Base-by-base conservation (phyloP, 352 stramenopile genomes). In the Globisporangium cylindrosporum region DNA sequence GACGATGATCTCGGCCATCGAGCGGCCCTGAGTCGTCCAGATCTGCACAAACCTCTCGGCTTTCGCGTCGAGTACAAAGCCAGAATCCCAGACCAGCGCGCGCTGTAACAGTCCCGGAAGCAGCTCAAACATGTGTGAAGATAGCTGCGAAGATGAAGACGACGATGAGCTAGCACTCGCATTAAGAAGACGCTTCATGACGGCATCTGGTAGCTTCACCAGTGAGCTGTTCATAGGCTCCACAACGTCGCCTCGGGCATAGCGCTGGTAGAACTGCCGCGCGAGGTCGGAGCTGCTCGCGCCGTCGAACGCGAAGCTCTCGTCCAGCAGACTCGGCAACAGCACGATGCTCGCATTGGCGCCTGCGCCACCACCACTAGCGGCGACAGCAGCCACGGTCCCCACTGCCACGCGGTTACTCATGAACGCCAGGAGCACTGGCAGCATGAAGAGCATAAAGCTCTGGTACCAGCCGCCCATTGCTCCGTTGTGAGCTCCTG, bases 231-330 rank as follows among this genome's bases (percentile, higher is more conserved):
- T 25, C 20, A 34, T 32, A 18, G 12, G 41, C n/a, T 27, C 29
- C 24, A 20, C 18, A 6, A n/a, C 12, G 34, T 68, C 71, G 60
- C 41, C 36, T 15, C 20, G 54, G 1, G 43, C 25, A 25, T 63
- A 49, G 24, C 69, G 72, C 4, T 46, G 66, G 63, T 78, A 78
- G 32, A 70, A 71, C 66, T 75, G 72, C 58, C 75, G 72, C 8
- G 72, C 69, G 57, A 78, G 58, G 25, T 78, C 72, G 2, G 72
- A 75, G 1, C 24, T 48, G 60, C 58, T 56, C 8, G 49, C 22
- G 49, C 66, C 66, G 34, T 71, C 68, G 38, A 69, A 78, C 46
- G 14, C 55, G 38, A 61, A 36, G 12, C 29, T 49, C 12, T 36
- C 20, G 58, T 65, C 49, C 38, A 77, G 69, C 49, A 74, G 67